phyloP scores from a whole-genome alignment of 1,284 basidiomycete genomes.

The Singerocomus inundabilis region DNA sequence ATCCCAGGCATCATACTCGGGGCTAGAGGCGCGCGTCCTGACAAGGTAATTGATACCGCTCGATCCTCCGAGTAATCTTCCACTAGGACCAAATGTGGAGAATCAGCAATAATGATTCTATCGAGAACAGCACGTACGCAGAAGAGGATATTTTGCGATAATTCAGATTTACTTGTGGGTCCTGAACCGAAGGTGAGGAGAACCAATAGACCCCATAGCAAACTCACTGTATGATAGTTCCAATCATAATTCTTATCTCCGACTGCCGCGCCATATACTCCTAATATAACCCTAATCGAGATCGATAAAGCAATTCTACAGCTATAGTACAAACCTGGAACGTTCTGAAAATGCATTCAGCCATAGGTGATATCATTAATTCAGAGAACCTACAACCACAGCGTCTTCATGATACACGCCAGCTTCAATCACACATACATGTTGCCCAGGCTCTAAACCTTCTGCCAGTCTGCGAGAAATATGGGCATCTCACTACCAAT shows the following conservation, averaged over 20 bases:
- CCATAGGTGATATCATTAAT: background rate
- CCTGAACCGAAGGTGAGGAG: constrained; percentile 6
- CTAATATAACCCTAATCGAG: background rate
- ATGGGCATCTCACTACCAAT: background rate
- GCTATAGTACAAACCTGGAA: constrained; percentile 15
- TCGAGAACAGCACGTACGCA: constrained; percentile 6
- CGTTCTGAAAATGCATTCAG: constrained; percentile 8
- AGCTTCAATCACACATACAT: constrained; percentile 26
- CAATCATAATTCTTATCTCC: constrained; percentile 19
- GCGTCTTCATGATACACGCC: constrained; percentile 11
- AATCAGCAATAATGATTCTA: background rate
- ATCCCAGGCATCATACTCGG: constrained; percentile 21
- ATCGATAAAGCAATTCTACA: background rate
- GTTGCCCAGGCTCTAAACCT: constrained; percentile 11
- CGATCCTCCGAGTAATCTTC: constrained; percentile 23
- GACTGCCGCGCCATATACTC: constrained; percentile 6
- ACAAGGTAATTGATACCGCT: constrained; percentile 20
- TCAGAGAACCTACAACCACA: constrained; percentile 11
- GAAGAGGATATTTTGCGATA: background rate
- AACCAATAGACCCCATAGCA: background rate
- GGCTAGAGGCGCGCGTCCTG: constrained; percentile 20
- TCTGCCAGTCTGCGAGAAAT: constrained; percentile 15
- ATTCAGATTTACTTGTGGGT: constrained; percentile 17
- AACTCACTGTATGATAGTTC: constrained; percentile 16
- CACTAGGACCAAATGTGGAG: constrained; percentile 1